phyloP scores from a whole-genome alignment of 1,284 basidiomycete species.

The Sporisorium graminicola region DNA sequence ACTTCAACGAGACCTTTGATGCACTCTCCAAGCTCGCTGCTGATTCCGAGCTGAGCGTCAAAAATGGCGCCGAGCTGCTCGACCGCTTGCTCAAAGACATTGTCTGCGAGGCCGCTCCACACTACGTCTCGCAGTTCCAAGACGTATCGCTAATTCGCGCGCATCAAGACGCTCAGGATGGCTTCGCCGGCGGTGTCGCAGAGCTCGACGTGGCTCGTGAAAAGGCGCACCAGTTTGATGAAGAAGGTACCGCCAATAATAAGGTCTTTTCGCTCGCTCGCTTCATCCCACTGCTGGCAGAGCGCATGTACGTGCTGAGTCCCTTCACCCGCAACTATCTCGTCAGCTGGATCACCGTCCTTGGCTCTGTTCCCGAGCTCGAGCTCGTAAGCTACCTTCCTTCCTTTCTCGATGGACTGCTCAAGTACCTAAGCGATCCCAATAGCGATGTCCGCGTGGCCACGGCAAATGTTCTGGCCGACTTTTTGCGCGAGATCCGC shows the following conservation, averaged over 20 bases:
- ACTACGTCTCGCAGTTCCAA: slow-evolving; percentile 89
- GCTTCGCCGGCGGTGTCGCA: slow-evolving; percentile 51
- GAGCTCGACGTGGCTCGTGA: slow-evolving; percentile 66
- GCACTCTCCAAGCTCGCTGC: slow-evolving; percentile 97
- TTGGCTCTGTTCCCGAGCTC: slow-evolving; percentile 95
- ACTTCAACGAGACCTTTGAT: slow-evolving; percentile 99
- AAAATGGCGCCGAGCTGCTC: slow-evolving; percentile 98
- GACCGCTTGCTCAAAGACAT: slow-evolving; percentile 97
- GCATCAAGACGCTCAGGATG: slow-evolving; percentile 73
- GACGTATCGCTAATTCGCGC: slow-evolving; percentile 73
- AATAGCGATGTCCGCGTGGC: slow-evolving; percentile 92
- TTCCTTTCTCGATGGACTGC: slow-evolving; percentile 90
- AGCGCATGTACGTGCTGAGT: slow-evolving; percentile 93
- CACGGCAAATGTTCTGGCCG: slow-evolving; percentile 89
- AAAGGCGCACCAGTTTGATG: slow-evolving; percentile 58
- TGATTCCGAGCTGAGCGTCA: slow-evolving; percentile 94
- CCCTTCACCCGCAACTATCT: slow-evolving; percentile 97
- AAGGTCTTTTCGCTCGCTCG: slow-evolving; percentile 87
- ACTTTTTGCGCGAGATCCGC: slow-evolving; percentile 85
- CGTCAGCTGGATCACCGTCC: slow-evolving; percentile 94
- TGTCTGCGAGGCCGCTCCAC: slow-evolving; percentile 94
- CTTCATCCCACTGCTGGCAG: slow-evolving; percentile 92
- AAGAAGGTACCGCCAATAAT: slow-evolving; percentile 53
- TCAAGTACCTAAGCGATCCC: slow-evolving; percentile 92
- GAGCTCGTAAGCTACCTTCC: slow-evolving; percentile 95